Evolutionary conservation across 805 yeast genomes (phyloP).

Genomic region (Candida koratica): DNA sequence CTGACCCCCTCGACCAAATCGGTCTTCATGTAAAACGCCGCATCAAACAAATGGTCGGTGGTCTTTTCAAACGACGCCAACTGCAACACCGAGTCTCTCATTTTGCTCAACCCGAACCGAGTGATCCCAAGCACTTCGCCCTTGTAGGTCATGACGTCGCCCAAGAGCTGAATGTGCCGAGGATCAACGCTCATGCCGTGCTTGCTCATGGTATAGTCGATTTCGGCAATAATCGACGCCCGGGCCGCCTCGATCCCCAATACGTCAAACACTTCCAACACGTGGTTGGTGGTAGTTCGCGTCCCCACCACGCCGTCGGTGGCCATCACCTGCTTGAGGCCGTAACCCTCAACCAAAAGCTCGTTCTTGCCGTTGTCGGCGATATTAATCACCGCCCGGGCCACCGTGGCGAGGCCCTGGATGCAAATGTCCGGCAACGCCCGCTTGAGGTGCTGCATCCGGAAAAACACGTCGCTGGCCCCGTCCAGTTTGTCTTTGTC

Average conservation of each 20-base stretch:
- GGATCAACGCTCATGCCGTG: slow-evolving; percentile 99
- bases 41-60: slow-evolving; percentile 96
- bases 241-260: slow-evolving; percentile 98
- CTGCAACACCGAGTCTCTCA: slow-evolving; percentile 97
- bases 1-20: slow-evolving; percentile 97
- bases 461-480: slow-evolving; percentile 62
- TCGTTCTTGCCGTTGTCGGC: slow-evolving; percentile 83
- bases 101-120: slow-evolving; percentile 94
- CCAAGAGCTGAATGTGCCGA: slow-evolving; percentile 94
- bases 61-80: slow-evolving; percentile 97
- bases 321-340: slow-evolving; percentile 91
- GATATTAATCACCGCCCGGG: slow-evolving; percentile 95
- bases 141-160: slow-evolving; percentile 98
- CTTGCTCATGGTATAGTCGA: slow-evolving; percentile 95
- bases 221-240: slow-evolving; percentile 85
- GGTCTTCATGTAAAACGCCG: slow-evolving; percentile 95
- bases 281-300: slow-evolving; percentile 85
- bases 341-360: slow-evolving; percentile 95
- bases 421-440: slow-evolving; percentile 83
- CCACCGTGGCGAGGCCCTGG: slow-evolving; percentile 85
- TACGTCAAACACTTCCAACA: slow-evolving; percentile 82
- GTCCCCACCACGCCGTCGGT: slow-evolving; percentile 94
- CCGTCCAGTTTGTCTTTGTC: slow-evolving; percentile 35
- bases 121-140: slow-evolving; percentile 98
- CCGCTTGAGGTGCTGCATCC: slow-evolving; percentile 86